phyloP scores from a whole-genome alignment of 768 basidiomycete species.

The Podaxis sp. region DNA sequence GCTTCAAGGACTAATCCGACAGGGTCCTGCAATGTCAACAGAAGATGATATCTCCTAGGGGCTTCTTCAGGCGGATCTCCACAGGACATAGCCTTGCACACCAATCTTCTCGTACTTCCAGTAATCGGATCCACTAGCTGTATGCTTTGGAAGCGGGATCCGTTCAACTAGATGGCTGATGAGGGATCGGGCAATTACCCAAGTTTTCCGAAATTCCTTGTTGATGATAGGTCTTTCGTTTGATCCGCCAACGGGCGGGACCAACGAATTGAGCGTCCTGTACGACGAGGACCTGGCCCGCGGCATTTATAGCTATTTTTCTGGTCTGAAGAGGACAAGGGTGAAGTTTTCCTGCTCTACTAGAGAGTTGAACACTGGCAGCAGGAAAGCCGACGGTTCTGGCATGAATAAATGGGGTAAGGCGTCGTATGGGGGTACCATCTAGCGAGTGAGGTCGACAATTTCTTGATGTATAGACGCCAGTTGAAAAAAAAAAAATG shows the following conservation, averaged over 20 bases:
- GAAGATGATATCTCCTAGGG: conserved; percentile 30
- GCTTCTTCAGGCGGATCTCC: conserved; percentile 25
- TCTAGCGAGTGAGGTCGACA: conserved; percentile 24
- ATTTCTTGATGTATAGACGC: background rate
- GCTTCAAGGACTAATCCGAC: conserved; percentile 34
- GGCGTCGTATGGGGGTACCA: conserved; percentile 32
- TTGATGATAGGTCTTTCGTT: conserved; percentile 24
- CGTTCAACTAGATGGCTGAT: conserved; percentile 37
- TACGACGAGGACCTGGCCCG: conserved; percentile 29
- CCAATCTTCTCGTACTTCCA: conserved; percentile 28
- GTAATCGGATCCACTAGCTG: conserved; percentile 10
- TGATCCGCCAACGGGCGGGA: conserved; percentile 25
- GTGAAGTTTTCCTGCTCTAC: conserved; percentile 36
- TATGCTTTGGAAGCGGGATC: conserved; percentile 24
- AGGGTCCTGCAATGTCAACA: conserved; percentile 30
- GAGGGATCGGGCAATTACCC: conserved; percentile 29
- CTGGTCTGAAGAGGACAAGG: conserved; percentile 30
- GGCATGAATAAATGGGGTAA: conserved; percentile 27
- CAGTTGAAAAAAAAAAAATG: background rate
- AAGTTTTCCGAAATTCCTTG: conserved; percentile 34
- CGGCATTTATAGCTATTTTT: conserved; percentile 28
- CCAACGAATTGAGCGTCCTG: conserved; percentile 26
- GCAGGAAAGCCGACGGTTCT: conserved; percentile 24
- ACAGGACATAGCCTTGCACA: conserved; percentile 34
- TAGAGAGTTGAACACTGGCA: conserved; percentile 33